Evolutionary conservation across 2,329 filamentous ascomycete species (phyloP).

Genomic region (Ophiosphaerella narmari): DNA sequence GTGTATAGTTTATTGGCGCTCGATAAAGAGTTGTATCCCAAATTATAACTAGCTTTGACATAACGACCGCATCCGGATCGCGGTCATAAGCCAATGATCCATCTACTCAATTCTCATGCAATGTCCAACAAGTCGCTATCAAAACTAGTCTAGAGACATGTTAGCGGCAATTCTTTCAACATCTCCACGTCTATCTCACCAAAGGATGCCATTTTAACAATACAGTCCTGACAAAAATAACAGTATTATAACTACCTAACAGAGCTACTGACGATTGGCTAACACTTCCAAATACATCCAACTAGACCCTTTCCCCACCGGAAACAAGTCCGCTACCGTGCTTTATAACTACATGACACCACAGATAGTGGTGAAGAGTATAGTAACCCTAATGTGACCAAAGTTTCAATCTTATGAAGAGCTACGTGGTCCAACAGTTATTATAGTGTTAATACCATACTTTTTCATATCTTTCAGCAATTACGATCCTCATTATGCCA

Average conservation of each 20-base stretch:
- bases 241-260: too few species aligned
- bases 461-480: not conserved
- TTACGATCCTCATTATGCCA: conserved; percentile 8
- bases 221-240: not conserved
- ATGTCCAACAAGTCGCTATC: too few species aligned
- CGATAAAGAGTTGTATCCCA: too few species aligned
- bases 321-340: conserved; percentile 8
- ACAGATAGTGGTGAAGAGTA: not conserved
- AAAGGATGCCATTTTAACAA: not conserved
- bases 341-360: conserved; percentile 10
- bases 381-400: not conserved
- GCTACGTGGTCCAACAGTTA: not conserved
- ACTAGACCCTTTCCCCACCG: conserved; percentile 10
- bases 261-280: too few species aligned
- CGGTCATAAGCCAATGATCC: not conserved
- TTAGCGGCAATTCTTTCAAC: too few species aligned
- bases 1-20: too few species aligned
- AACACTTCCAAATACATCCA: not conserved
- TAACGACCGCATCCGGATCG: not conserved
- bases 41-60: conserved; percentile 1
- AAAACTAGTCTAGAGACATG: too few species aligned
- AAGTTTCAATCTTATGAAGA: not conserved
- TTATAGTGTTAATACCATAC: not conserved
- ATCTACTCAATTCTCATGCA: too few species aligned
- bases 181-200: too few species aligned